These are phyloP conservation scores for Mycena alexandri DNA, from an alignment of 768 basidiomycete species.

Conservation along the genomic window DNA sequence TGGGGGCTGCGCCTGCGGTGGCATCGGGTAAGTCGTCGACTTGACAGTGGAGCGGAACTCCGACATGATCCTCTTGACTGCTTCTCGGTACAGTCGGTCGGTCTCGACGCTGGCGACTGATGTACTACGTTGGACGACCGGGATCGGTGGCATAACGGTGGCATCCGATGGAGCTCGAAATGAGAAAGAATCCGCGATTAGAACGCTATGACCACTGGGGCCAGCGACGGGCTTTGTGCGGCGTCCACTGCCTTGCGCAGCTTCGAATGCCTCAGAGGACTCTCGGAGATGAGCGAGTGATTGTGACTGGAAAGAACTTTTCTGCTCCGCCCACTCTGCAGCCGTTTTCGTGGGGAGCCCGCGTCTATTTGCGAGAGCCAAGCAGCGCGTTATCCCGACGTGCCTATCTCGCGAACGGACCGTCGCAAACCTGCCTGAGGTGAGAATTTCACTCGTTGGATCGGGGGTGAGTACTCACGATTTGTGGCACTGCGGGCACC, in stretches of 20 bases:
- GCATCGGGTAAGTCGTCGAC: constrained; percentile 2
- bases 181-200: background rate
- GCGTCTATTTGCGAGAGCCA: background rate
- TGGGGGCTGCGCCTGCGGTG: background rate
- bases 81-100: background rate
- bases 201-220: background rate
- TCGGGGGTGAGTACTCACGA: background rate
- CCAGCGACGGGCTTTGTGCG: background rate
- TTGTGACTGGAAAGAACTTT: background rate
- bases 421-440: constrained; percentile 8
- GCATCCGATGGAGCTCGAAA: background rate
- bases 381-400: background rate
- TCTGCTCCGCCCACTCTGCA: background rate
- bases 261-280: constrained; percentile 15
- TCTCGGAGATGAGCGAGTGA: background rate
- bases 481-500: constrained; percentile 19
- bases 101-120: background rate
- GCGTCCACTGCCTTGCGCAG: background rate
- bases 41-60: background rate
- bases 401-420: constrained; percentile 3
- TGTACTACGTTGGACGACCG: background rate
- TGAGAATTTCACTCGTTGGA: background rate
- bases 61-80: background rate
- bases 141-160: background rate
- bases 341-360: background rate